Evolutionary conservation across 257 asterid species (phyloP), one percentile per base, ranked within the genome.

Genomic region (Nicotiana undulata): DNA sequence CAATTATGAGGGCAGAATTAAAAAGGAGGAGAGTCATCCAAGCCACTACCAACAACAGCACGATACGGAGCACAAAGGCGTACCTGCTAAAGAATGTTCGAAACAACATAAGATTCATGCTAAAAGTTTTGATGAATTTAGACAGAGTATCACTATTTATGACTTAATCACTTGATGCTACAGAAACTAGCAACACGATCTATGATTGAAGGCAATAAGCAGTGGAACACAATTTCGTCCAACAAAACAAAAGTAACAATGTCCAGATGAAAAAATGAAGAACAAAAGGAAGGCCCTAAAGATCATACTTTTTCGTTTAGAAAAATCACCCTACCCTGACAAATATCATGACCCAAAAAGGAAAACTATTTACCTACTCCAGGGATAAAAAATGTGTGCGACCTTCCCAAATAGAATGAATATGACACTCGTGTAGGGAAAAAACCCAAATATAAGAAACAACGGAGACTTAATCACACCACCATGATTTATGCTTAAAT

Each of bases 1-100:
- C 89, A 83, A 94, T 91, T 80, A 95, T 89, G 88, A 93, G 81
- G 31, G 97, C 85, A n/a, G 97, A 92, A 85, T 95, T 94, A 83
- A 93, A 91, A 59, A 88, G 86, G 11, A 95, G 97, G 31, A 95
- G 86, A 32, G 99, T 95, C 96, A 95, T 90, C 99, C 99, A 95
- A 77, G 99, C 99, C 77, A 91, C 97, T 79, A 94, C 86, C 85
- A 95, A 81, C 85, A 95, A 74, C 85, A 93, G 82, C 84, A 95
- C 94, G 3, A 95, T 94, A 18, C 98, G 94, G 44, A 95, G 88
- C 84, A 91, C 97, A 88, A 95, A 95, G 82, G 92, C 88, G 87
- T 92, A 94, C 97, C 96, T 90, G 88, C 99, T 95, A 83, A 68
- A 89, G 84, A 75, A 89, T 81, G 53, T 74, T 79, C 53, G 28